Evolutionary conservation across 1,284 basidiomycete species (phyloP), one percentile per base, ranked within the genome.

Genomic region (Ceratobasidium sp.): DNA sequence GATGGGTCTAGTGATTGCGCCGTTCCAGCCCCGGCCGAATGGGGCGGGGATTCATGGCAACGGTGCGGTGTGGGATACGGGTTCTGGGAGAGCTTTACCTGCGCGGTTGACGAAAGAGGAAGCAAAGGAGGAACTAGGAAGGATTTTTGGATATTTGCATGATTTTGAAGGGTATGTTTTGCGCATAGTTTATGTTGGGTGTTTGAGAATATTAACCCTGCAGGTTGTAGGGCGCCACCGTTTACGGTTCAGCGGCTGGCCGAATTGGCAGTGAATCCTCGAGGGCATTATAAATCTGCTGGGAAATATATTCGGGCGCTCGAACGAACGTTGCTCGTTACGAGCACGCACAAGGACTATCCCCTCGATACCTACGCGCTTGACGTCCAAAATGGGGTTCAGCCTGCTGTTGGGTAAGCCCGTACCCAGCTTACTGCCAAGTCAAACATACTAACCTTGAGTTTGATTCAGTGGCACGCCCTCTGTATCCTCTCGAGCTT

Each of bases 181-280:
- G n/a, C n/a, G 65, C 57, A 44, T 54, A 26, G 48, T 15, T n/a
- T 40, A 9, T 33, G 15, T 12, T 38, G 17, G 10, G 38, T 33
- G 46, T n/a, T n/a, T n/a, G 33, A 52, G 23, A 56, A 64, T 54
- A 67, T 52, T 48, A 44, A 69, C 81, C 66, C 52, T 71, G 74
- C 67, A 61, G 57, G 56, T 23, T 54, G 62, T 79, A 91, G 90
- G 68, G 91, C 90, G 74, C 90, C 95, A 0, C 96, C 96, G 2
- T 98, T 98, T 85, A 97, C 96, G 3, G 93, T 98, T 70, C 96
- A 98, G 84, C 92, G 96, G 50, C 85, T 98, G 20, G 95, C 94
- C 81, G 96, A 98, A 83, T 90, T 98, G n/a, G 91, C 92, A 62
- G 81, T 93, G 7, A 84, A 89, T 46, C 96, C 96, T 2, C 88